Evolutionary conservation across 1,284 basidiomycete species (phyloP).

Genomic region (Rhizoctonia solani): DNA sequence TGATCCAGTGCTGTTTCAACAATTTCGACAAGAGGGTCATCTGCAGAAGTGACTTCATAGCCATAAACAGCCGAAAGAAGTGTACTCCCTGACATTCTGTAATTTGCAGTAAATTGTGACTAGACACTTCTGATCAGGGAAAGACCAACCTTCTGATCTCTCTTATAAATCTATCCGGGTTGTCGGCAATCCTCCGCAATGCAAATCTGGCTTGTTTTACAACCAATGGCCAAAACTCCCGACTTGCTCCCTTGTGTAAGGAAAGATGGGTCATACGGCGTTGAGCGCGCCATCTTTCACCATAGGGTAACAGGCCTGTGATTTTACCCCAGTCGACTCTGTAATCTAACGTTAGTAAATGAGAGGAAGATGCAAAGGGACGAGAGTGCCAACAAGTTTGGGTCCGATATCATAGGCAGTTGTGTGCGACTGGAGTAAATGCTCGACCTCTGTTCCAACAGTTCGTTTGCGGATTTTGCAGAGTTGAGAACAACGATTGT

Average conservation of each 20-base stretch:
- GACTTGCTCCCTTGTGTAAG: slow-evolving; percentile 9
- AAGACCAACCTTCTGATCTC: slow-evolving; percentile 6
- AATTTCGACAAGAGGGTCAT: slow-evolving; percentile 16
- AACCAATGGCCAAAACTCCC: slow-evolving; percentile 13
- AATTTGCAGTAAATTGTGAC: too few species aligned
- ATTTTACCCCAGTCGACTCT: slow-evolving; percentile 13
- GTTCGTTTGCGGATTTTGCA: slow-evolving; percentile 30
- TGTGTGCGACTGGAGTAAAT: slow-evolving; percentile 35
- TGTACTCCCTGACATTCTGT: neutral
- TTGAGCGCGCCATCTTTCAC: slow-evolving; percentile 22
- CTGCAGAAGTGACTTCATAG: slow-evolving; percentile 11
- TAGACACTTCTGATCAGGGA: neutral
- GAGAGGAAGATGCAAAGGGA: neutral
- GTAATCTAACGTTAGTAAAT: neutral
- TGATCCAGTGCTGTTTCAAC: slow-evolving; percentile 6
- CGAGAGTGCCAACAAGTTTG: slow-evolving; percentile 1
- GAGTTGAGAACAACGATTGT: slow-evolving; percentile 37
- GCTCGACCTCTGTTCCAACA: slow-evolving; percentile 34
- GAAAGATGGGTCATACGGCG: slow-evolving; percentile 11
- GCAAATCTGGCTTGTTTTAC: slow-evolving; percentile 11
- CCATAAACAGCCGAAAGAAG: slow-evolving; percentile 24
- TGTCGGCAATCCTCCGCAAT: neutral
- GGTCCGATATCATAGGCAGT: slow-evolving; percentile 28
- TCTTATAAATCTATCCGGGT: slow-evolving; percentile 3
- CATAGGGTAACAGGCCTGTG: slow-evolving; percentile 12